Conservation (phyloP, 164 flowering plant genomes). For the Cinnamomum micranthum region DNA sequence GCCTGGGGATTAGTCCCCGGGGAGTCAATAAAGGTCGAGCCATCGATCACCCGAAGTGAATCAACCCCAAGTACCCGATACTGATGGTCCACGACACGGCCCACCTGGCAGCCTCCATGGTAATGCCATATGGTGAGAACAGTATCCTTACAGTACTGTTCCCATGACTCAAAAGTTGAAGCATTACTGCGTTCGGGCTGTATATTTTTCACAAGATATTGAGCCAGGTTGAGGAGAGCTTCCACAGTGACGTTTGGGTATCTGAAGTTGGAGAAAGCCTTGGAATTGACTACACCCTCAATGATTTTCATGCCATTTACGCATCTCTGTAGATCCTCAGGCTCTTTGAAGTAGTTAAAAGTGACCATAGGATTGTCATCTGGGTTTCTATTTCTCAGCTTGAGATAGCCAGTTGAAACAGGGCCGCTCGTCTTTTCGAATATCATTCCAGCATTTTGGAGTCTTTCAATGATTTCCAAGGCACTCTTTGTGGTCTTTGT, state of each 20-base stretch:
- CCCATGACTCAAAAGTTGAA: slow-evolving; percentile 27
- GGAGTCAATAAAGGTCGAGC: slow-evolving; percentile 55
- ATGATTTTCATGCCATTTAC: slow-evolving; percentile 51
- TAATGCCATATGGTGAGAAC: slow-evolving; percentile 90
- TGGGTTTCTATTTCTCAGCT: slow-evolving; percentile 35
- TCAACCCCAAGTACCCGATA: slow-evolving; percentile 19
- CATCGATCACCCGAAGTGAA: slow-evolving; percentile 56
- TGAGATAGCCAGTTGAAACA: slow-evolving; percentile 35
- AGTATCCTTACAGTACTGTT: slow-evolving; percentile 72
- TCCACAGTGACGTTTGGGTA: slow-evolving; percentile 23
- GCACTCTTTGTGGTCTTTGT: slow-evolving; percentile 12
- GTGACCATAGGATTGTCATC: slow-evolving; percentile 52
- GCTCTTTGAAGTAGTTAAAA: slow-evolving; percentile 18
- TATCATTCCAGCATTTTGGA: slow-evolving; percentile 35
- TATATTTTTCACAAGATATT: slow-evolving; percentile 42
- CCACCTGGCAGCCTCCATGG: slow-evolving; percentile 86
- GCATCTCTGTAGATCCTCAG: slow-evolving; percentile 25
- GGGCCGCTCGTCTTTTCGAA: slow-evolving; percentile 46
- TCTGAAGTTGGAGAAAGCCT: slow-evolving; percentile 39
- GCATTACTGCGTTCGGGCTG: slow-evolving; percentile 36
- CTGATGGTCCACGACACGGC: slow-evolving; percentile 31
- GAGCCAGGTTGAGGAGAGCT: slow-evolving; percentile 29
- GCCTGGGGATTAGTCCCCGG: slow-evolving; percentile 96
- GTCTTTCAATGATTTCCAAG: slow-evolving; percentile 30
- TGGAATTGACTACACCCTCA: slow-evolving; percentile 36